A percentile compares a stretch with the other conserved stretches of the same genome.
Conservation (phyloP, 495 filamentous ascomycete species). For the Xanthoparmelia taractica region DNA sequence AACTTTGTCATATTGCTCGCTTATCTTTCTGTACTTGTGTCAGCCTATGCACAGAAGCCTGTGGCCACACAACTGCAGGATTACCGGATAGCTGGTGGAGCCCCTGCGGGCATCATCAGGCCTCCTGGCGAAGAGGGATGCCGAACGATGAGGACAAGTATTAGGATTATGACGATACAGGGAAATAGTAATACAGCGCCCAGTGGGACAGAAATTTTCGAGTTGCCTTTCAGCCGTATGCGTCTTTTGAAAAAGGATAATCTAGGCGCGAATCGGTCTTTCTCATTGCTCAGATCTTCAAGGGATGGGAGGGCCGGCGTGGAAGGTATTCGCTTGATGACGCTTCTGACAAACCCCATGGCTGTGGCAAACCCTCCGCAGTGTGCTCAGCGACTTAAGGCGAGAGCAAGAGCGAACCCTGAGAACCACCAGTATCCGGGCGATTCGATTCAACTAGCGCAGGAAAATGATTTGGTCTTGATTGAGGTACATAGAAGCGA, state of each 20-base stretch:
- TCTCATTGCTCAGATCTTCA: constrained; percentile 49
- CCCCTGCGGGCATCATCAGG: constrained; percentile 81
- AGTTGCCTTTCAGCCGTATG: constrained; percentile 88
- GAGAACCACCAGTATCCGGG: neutral
- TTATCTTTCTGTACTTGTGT: constrained; percentile 67
- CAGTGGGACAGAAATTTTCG: constrained; percentile 85
- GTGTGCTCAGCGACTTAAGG: neutral
- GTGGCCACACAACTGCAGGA: constrained; percentile 23
- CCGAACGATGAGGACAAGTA: constrained; percentile 81
- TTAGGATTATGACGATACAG: constrained; percentile 81
- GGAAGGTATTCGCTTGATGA: constrained; percentile 57
- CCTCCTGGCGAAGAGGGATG: constrained; percentile 77
- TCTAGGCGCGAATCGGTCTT: constrained; percentile 45
- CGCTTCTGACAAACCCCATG: constrained; percentile 59
- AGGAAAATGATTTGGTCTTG: neutral
- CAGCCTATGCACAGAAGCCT: constrained; percentile 13
- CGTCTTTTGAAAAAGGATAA: constrained; percentile 84
- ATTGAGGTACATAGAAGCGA: constrained; percentile 11
- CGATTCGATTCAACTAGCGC: neutral
- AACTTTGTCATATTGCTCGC: constrained; percentile 92
- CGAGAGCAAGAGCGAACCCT: neutral
- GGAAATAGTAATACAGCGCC: constrained; percentile 92
- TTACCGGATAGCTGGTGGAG: constrained; percentile 87
- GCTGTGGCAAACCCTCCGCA: constrained; percentile 5
- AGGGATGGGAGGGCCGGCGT: constrained; percentile 51